Evolutionary conservation across 306 rosid species (phyloP), one percentile per base, ranked within the genome.

Genomic region (Cyclanthera cordifolia): DNA sequence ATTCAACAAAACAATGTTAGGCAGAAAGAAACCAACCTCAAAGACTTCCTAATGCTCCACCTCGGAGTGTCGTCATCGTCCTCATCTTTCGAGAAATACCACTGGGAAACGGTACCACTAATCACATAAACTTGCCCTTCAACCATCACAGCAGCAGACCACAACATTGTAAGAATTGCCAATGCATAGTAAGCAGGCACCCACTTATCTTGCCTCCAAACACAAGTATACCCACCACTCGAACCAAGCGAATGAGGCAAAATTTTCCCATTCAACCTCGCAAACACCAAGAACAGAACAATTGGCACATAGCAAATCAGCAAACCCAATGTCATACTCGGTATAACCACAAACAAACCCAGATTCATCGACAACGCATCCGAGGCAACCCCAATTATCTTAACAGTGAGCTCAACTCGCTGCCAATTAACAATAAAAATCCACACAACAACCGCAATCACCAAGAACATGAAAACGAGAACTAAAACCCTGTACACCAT

Each of bases 151-250:
- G 95, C 76, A 2, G 79, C 80, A 37, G 96, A 93, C 99, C 96
- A 93, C 73, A 90, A 37, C 96, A 93, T 86, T 17, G 99, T 84
- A 24, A 93, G 80, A 59, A 93, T 87, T 2, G 95, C 96, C 87
- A 93, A 50, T 0, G 94, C 90, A 73, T 74, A 93, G 77, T 89
- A 93, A 53, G 94, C 94, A 0, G 96, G 94, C 39, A 93, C 96
- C 98, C 98, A 93, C 4, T 82, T 63, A 30, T 93, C 98, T 75
- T 87, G 78, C 81, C 86, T 83, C 96, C 96, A 93, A 71, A 82
- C 89, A 69, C 98, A 93, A 15, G 19, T 76, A 72, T 34, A 43
- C 15, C 47, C 77, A 55, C 88, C 87, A 15, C 39, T 14, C 8
- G 76, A 76, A 51, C 76, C 67, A 72, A 71, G 73, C 0, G 68